A percentile compares a stretch with the other conserved stretches of the same genome.
Conservation (phyloP, 164 flowering plant species). For the Tetrastigma voinierianum region DNA sequence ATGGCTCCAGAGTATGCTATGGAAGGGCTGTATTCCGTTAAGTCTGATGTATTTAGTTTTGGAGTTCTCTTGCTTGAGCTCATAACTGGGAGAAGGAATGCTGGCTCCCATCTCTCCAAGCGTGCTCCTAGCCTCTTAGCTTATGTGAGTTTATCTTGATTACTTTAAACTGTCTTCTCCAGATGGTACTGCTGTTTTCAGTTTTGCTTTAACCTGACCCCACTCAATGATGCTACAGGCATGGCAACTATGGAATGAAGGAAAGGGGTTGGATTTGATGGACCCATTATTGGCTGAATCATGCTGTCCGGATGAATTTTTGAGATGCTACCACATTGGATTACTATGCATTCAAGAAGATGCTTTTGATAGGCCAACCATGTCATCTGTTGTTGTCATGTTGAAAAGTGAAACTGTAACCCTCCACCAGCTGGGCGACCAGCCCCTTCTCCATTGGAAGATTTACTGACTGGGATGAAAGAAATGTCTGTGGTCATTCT, state of each 20-base stretch:
- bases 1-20: constrained; percentile 42
- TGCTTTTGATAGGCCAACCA: constrained; percentile 39
- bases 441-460: constrained; percentile 11
- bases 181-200: background rate
- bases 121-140: constrained; percentile 17
- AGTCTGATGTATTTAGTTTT: constrained; percentile 36
- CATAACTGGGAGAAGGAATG: constrained; percentile 28
- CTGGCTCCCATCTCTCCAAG: constrained; percentile 15
- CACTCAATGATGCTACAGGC: constrained; percentile 25
- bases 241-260: constrained; percentile 38
- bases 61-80: constrained; percentile 41
- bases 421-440: constrained; percentile 12
- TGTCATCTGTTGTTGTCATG: constrained; percentile 39
- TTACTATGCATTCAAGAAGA: constrained; percentile 53
- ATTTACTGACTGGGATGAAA: background rate
- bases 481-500: background rate
- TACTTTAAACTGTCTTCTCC: background rate
- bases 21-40: constrained; percentile 29
- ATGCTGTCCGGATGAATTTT: constrained; percentile 16
- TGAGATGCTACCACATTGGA: constrained; percentile 48
- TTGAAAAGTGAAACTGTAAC: constrained; percentile 6
- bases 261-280: constrained; percentile 18
- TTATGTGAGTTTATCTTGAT: constrained; percentile 8
- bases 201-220: background rate
- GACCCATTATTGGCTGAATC: constrained; percentile 23